Percentiles rank a stretch among this genome's conserved stretches.
Conservation (phyloP, 768 basidiomycete species). For the Lentinula guzmanii region DNA sequence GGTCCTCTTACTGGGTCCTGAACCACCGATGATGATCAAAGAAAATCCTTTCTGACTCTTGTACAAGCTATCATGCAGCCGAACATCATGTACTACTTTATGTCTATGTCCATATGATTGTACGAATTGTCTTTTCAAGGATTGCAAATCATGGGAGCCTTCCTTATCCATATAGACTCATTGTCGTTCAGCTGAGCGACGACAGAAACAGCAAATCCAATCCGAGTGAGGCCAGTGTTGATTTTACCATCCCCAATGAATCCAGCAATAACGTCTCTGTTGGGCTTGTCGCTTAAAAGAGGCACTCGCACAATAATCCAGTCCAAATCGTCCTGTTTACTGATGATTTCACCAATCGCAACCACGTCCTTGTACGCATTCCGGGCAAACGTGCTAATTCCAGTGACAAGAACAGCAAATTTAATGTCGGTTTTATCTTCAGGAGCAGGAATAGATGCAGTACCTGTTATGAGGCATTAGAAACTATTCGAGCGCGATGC, state of each 20-base stretch:
- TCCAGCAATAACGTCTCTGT: constrained; percentile 46
- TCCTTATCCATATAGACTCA: constrained; percentile 54
- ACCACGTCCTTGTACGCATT: constrained; percentile 67
- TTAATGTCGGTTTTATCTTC: constrained; percentile 48
- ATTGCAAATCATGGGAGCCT: constrained; percentile 34
- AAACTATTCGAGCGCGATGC: not conserved
- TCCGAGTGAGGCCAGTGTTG: constrained; percentile 43
- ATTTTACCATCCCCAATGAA: constrained; percentile 63
- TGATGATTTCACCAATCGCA: constrained; percentile 52
- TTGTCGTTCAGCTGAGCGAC: constrained; percentile 43
- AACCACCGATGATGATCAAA: constrained; percentile 1
- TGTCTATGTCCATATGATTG: too few relatives aligned
- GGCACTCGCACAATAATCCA: constrained; percentile 75
- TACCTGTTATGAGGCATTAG: constrained; percentile 29
- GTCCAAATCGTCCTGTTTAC: constrained; percentile 43
- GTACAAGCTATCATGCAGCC: not conserved
- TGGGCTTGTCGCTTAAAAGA: constrained; percentile 43
- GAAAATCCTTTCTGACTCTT: not conserved
- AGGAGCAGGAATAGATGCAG: constrained; percentile 57
- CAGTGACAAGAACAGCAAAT: constrained; percentile 37
- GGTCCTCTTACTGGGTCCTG: constrained; percentile 21
- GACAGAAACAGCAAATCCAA: constrained; percentile 56
- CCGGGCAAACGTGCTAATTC: constrained; percentile 35
- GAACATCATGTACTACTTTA: too few relatives aligned
- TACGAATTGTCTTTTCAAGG: not conserved